Evolutionary conservation across 108 stramenopile genomes (phyloP).

Genomic region (Cyclotella kingstonii): DNA sequence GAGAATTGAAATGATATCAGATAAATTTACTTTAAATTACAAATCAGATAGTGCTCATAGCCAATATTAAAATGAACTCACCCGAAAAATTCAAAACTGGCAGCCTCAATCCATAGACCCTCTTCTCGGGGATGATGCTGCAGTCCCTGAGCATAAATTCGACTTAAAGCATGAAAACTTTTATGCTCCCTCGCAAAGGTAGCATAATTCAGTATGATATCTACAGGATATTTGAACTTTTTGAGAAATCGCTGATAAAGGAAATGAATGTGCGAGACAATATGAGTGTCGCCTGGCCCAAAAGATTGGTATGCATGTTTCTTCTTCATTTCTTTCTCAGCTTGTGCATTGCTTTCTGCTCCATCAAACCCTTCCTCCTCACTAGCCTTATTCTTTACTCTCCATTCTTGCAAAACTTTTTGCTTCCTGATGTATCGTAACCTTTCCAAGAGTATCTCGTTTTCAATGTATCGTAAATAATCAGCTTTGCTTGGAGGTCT

Average conservation of each 20-base stretch:
- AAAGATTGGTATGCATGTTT: conserved; percentile 33
- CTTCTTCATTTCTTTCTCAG: conserved; percentile 22
- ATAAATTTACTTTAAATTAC: not conserved
- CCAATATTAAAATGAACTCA: conserved; percentile 17
- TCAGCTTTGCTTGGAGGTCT: conserved; percentile 47
- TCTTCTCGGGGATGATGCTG: conserved; percentile 71
- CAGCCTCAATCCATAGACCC: conserved; percentile 85
- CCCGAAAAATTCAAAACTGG: conserved; percentile 83
- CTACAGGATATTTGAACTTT: conserved; percentile 71
- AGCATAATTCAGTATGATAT: conserved; percentile 67
- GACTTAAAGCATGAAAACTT: conserved; percentile 49
- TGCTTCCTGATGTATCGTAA: conserved; percentile 63
- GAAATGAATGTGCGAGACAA: conserved; percentile 78
- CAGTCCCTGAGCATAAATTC: conserved; percentile 77
- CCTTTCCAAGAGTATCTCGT: conserved; percentile 64
- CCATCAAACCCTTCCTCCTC: conserved; percentile 26
- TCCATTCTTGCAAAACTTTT: conserved; percentile 42
- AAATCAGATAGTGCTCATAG: not conserved
- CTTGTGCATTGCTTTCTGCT: conserved; percentile 2
- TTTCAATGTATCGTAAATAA: conserved; percentile 77
- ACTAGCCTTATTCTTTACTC: conserved; percentile 19
- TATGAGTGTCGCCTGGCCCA: conserved; percentile 71
- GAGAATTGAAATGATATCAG: not conserved
- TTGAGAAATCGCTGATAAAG: conserved; percentile 69
- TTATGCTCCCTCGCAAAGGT: conserved; percentile 60